Conservation (phyloP, 2,329 filamentous ascomycete species). For the Cadophora sp. region DNA sequence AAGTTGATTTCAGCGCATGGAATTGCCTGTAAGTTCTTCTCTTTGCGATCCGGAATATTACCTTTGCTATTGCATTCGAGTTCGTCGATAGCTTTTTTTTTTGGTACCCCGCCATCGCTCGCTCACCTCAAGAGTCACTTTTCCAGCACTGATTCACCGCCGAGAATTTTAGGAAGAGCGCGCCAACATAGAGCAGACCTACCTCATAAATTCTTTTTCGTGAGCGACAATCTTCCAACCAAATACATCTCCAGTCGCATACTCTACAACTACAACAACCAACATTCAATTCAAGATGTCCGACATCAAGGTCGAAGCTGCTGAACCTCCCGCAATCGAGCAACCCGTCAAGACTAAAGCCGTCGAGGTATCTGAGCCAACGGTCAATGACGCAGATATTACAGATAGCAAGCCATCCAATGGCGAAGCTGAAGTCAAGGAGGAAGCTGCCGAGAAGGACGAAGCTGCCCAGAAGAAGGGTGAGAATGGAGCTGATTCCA, state of each 20-base stretch:
- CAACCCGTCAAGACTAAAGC: constrained; percentile 32
- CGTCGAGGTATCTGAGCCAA: constrained; percentile 27
- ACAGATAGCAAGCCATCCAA: constrained; percentile 32
- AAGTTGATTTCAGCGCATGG: not conserved
- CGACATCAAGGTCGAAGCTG: constrained; percentile 34
- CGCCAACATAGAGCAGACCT: constrained; percentile 12
- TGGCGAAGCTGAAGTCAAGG: constrained; percentile 23
- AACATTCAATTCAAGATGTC: constrained; percentile 36
- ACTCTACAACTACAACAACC: constrained; percentile 5
- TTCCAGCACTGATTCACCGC: constrained; percentile 26
- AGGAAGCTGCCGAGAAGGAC: constrained; percentile 13
- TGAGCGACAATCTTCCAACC: not conserved
- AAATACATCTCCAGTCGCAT: constrained; percentile 10
- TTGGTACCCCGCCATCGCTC: constrained; percentile 41
- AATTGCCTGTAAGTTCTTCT: constrained; percentile 7
- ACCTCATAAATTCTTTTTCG: constrained; percentile 10
- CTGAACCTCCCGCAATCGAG: constrained; percentile 36
- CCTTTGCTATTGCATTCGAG: not conserved
- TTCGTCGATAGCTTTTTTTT: constrained; percentile 14
- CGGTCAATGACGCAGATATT: constrained; percentile 24
- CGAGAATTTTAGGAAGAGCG: constrained; percentile 18
- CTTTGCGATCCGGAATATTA: not conserved
- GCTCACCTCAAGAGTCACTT: constrained; percentile 29
- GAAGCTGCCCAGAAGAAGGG: constrained; percentile 22
- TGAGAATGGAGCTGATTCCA: constrained; percentile 23